phyloP scores from a whole-genome alignment of 805 yeast species.

The Yamadazyma sp. region DNA sequence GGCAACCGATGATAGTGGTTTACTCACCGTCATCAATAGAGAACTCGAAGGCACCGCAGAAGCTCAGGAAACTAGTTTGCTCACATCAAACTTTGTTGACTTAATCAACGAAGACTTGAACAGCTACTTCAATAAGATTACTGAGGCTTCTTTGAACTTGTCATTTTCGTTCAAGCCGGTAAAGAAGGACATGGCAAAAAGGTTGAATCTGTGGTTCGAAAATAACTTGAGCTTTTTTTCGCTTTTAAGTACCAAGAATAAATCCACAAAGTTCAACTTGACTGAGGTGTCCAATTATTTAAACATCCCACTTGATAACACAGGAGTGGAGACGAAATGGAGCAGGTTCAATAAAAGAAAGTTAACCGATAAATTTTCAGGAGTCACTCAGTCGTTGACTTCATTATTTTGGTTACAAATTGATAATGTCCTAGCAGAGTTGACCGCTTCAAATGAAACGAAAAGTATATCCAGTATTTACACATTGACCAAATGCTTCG shows the following conservation, averaged over 20 bases:
- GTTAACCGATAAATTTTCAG: conserved; percentile 17
- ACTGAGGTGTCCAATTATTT: conserved; percentile 6
- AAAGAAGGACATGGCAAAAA: conserved; percentile 7
- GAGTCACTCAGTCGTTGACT: conserved; percentile 11
- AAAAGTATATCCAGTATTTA: conserved; percentile 5
- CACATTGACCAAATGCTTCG: conserved; percentile 2
- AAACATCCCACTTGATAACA: conserved; percentile 6
- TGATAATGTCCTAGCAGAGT: conserved; percentile 1
- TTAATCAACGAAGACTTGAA: conserved; percentile 30
- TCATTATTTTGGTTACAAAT: conserved; percentile 2
- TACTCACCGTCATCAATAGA: not conserved
- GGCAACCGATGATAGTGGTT: not conserved
- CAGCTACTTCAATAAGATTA: conserved; percentile 23
- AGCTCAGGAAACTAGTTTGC: not conserved
- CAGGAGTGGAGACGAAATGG: conserved; percentile 13
- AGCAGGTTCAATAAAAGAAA: conserved; percentile 19
- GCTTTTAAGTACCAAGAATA: conserved; percentile 5
- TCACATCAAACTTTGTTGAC: conserved; percentile 20
- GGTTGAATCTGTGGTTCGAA: conserved; percentile 20
- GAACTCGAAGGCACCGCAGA: not conserved
- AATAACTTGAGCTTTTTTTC: conserved; percentile 8
- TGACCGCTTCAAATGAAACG: not conserved
- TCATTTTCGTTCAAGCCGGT: conserved; percentile 11
- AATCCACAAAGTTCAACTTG: conserved; percentile 1
- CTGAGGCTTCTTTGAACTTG: conserved; percentile 12